Conservation (phyloP, 106 monocot genomes). For the Dioscorea dumetorum region DNA sequence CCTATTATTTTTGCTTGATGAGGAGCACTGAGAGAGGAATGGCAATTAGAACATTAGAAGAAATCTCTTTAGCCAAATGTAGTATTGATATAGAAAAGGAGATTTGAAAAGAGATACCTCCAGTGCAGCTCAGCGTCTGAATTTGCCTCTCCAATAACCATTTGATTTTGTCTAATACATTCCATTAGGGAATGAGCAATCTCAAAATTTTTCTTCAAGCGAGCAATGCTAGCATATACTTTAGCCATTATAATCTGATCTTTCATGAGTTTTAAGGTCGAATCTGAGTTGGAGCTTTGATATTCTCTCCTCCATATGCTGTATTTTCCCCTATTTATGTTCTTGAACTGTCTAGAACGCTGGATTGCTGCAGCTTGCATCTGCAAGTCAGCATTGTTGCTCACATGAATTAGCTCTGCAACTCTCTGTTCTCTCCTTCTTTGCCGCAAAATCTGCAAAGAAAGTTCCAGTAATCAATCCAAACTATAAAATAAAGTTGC, state of each 20-base stretch:
- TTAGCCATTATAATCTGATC: constrained; percentile 52
- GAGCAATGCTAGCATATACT: constrained; percentile 36
- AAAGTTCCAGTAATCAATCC: too few species aligned
- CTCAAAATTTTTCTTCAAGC: constrained; percentile 4
- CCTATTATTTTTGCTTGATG: constrained; percentile 39
- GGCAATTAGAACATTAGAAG: background rate
- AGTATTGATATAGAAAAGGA: background rate
- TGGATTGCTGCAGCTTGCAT: constrained; percentile 19
- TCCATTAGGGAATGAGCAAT: constrained; percentile 21
- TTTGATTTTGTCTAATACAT: constrained; percentile 18
- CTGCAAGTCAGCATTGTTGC: background rate
- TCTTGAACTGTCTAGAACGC: constrained; percentile 19
- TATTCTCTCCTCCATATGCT: constrained; percentile 41
- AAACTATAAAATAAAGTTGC: too few species aligned
- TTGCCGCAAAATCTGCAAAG: too few species aligned
- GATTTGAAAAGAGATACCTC: constrained; percentile 3
- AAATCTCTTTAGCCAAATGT: background rate
- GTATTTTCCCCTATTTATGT: constrained; percentile 16
- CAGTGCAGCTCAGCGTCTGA: constrained; percentile 23
- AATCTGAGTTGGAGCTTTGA: constrained; percentile 19
- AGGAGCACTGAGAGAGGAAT: constrained; percentile 14
- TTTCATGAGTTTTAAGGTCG: constrained; percentile 37
- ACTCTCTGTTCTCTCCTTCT: too few species aligned
- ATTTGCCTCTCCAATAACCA: constrained; percentile 22
- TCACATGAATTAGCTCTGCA: too few species aligned